A percentile compares a stretch with the other conserved stretches of the same genome.
Evolutionary conservation across 2,329 filamentous ascomycete genomes (phyloP).

Genomic region (Xylariaceae sp.): DNA sequence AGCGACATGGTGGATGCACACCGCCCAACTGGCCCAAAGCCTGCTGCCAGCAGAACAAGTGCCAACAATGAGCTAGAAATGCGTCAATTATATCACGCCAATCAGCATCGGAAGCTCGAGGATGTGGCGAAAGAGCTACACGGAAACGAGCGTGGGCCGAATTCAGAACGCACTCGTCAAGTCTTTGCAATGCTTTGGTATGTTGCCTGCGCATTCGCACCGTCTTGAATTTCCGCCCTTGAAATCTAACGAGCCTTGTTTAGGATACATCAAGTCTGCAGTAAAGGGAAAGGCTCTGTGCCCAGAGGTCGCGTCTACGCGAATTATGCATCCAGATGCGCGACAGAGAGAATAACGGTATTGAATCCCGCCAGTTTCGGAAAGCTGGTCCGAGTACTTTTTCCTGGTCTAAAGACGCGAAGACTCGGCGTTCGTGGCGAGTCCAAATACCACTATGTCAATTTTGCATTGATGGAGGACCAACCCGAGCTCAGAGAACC

Average conservation of each 20-base stretch:
- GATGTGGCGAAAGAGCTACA: constrained; percentile 73
- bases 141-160: constrained; percentile 71
- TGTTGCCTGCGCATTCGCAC: constrained; percentile 27
- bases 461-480: constrained; percentile 57
- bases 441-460: constrained; percentile 95
- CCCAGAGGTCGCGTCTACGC: constrained; percentile 91
- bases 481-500: constrained; percentile 44
- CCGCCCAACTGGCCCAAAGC: constrained; percentile 44
- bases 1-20: constrained; percentile 45
- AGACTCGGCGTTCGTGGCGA: constrained; percentile 89
- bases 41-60: constrained; percentile 57
- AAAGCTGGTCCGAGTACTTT: constrained; percentile 92
- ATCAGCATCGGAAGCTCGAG: constrained; percentile 60
- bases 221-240: neutral
- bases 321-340: constrained; percentile 89
- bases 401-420: constrained; percentile 88
- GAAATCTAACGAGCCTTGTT: constrained; percentile 24
- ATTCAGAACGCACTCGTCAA: constrained; percentile 77
- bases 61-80: constrained; percentile 79
- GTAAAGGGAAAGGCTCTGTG: constrained; percentile 75
- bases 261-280: constrained; percentile 70
- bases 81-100: constrained; percentile 65
- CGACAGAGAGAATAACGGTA: constrained; percentile 87
- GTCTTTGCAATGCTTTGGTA: constrained; percentile 88
- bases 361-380: constrained; percentile 96